Evolutionary conservation across 345 rosid genomes (phyloP), one percentile per base, ranked within the genome.

Genomic region (Lenwebbia sp.): DNA sequence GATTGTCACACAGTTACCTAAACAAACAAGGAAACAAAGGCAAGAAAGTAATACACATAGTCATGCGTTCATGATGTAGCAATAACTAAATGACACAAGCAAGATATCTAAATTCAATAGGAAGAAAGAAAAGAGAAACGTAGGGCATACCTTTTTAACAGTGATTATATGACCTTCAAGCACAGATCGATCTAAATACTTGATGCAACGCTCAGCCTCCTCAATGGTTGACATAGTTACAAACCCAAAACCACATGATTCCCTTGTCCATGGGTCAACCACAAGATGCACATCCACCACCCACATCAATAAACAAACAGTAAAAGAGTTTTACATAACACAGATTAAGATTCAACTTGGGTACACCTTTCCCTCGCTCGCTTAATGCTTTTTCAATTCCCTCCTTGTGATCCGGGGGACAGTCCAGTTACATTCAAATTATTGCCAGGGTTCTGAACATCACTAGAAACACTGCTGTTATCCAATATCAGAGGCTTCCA

Each of bases 71-170:
- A 19, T 54, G 23, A 54, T 54, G 56, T 54, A 6, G 22, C 7
- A 53, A 17, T 53, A 53, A 53, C 22, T 53, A 19, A 53, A 53
- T 6, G 22, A 53, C 22, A 53, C 22, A 53, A 53, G 55, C 55
- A 53, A 53, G 55, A 53, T 15, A 53, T 53, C 55, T 53, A 17
- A 53, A 53, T 53, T 53, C 52, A 50, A 50, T 50, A 50, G 52
- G 89, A 86, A 87, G 37, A 83, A 90, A 84, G 87, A 88, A 90
- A 90, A 93, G 95, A 93, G 94, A 91, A 92, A 91, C 92, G 91
- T 90, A 93, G 95, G 96, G 96, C 90, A 93, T 53, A 95, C 99
- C 99, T 93, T 96, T 93, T 96, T 98, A 78, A 96, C 98, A 0
- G 95, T 93, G 75, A 96, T 95, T 83, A 95, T 92, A 4, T 97